Evolutionary conservation across 2,329 filamentous ascomycete genomes (phyloP), one percentile per base, ranked within the genome.

Genomic region (Cercospora citrullina): DNA sequence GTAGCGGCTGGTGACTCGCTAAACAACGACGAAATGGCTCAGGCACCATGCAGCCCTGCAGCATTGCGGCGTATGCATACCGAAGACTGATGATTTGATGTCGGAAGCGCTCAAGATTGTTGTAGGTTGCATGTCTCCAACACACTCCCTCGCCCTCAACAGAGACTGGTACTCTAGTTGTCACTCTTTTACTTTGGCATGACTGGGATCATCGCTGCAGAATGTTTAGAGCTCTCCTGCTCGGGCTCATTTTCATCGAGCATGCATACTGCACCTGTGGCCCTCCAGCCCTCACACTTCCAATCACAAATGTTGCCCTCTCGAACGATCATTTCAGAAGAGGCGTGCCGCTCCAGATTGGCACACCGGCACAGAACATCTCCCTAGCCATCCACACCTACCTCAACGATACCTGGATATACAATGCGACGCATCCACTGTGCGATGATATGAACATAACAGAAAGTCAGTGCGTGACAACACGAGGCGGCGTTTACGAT

Each of bases 371-470:
- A 4, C 68, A 71, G 62, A 61, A 66, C 23, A 51, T 72, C 39
- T 65, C 70, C 14, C 59, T 69, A 18, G 60, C 67, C 36, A 36
- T 64, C 30, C 59, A 68, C 16, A 26, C 42, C 33, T 68, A 64
- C 18, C 45, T 70, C 33, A 71, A 71, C 60, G 63, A 71, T 33
- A 73, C 70, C 12, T 73, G 70, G 70, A 57, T 66, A 4, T 73
- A 73, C 61, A 71, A 73, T 33, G 26, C 60, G 16, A 67, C 65
- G 3, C 59, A 68, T 0, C 28, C 66, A 5, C 68, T 67, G 62
- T 72, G 68, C 65, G 21, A 64, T 59, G 21, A 48, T 6, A 59
- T 65, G 39, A 57, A 68, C 36, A 28, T 58, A 18, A 67, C 61
- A 6, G 23, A 30, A 12, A n/a, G 31, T 7, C 36, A 57, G n/a